Evolutionary conservation across 2,329 filamentous ascomycete genomes (phyloP).

Genomic region (Aspergillus awamori): DNA sequence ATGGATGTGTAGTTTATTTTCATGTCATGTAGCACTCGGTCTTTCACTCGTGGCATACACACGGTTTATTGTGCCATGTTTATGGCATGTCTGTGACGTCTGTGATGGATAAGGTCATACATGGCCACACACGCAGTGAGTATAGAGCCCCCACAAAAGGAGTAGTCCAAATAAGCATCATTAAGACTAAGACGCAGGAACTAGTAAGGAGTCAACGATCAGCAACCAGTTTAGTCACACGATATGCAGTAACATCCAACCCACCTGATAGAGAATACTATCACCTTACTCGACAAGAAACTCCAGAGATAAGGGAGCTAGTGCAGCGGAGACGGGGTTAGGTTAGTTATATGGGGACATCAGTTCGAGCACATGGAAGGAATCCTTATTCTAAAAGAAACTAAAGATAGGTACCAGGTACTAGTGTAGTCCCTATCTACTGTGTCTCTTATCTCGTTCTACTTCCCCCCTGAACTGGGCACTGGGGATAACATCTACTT

Average conservation of each 20-base stretch:
- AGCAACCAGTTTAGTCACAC: neutral
- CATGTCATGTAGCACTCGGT: no score
- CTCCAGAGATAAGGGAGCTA: neutral
- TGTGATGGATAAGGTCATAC: no score
- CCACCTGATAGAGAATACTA: neutral
- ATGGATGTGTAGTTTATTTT: no score
- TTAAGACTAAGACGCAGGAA: neutral
- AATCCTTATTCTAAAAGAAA: neutral
- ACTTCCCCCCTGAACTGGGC: neutral
- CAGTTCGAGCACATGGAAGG: neutral
- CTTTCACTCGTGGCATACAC: no score
- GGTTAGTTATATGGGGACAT: neutral
- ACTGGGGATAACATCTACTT: neutral
- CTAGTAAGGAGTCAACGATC: neutral
- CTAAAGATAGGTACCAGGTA: neutral
- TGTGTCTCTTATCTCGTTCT: neutral
- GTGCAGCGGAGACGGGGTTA: neutral
- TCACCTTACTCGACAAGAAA: neutral
- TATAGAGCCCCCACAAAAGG: neutral
- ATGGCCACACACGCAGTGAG: no score
- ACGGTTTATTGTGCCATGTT: no score
- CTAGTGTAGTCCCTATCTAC: neutral
- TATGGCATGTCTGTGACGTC: no score
- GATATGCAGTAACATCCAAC: neutral
- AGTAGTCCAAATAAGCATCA: neutral